phyloP scores from a whole-genome alignment of 768 basidiomycete species.

The Kwoniella shandongensis region DNA sequence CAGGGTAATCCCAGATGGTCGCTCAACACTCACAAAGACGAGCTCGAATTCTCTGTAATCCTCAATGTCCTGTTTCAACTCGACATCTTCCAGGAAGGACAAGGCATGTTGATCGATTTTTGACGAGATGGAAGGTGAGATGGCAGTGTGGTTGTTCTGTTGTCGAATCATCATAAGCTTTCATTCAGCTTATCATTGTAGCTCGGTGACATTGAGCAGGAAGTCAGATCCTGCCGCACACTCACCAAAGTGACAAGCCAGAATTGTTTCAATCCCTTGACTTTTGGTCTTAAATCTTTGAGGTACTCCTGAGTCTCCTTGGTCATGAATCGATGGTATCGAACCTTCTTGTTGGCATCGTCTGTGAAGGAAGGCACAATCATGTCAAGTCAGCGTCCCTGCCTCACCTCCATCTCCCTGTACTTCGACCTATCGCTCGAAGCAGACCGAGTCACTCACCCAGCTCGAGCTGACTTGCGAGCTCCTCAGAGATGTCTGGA shows the following conservation, averaged over 20 bases:
- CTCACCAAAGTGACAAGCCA: constrained; percentile 46
- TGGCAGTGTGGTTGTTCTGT: constrained; percentile 17
- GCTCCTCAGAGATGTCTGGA: constrained; percentile 19
- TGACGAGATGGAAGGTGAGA: constrained; percentile 14
- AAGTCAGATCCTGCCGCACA: neutral
- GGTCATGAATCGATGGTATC: constrained; percentile 16
- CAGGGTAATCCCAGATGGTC: too few relatives aligned
- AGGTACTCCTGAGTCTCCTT: constrained; percentile 28
- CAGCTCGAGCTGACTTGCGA: constrained; percentile 23
- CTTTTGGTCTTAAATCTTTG: constrained; percentile 23
- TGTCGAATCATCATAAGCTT: neutral
- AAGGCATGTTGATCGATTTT: constrained; percentile 74
- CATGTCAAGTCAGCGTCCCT: constrained; percentile 2
- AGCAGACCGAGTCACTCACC: constrained; percentile 17
- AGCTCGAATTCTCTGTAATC: constrained; percentile 81
- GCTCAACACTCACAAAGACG: constrained; percentile 81
- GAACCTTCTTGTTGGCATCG: constrained; percentile 25
- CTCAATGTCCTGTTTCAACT: constrained; percentile 69
- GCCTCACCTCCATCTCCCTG: neutral
- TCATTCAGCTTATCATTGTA: neutral
- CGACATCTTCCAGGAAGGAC: constrained; percentile 79
- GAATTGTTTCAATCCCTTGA: constrained; percentile 43
- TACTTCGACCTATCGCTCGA: neutral
- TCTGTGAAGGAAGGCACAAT: constrained; percentile 6
- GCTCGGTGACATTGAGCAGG: constrained; percentile 5